Evolutionary conservation across 1,139 yeast genomes (phyloP).

Genomic region (Kodamaea plutei): DNA sequence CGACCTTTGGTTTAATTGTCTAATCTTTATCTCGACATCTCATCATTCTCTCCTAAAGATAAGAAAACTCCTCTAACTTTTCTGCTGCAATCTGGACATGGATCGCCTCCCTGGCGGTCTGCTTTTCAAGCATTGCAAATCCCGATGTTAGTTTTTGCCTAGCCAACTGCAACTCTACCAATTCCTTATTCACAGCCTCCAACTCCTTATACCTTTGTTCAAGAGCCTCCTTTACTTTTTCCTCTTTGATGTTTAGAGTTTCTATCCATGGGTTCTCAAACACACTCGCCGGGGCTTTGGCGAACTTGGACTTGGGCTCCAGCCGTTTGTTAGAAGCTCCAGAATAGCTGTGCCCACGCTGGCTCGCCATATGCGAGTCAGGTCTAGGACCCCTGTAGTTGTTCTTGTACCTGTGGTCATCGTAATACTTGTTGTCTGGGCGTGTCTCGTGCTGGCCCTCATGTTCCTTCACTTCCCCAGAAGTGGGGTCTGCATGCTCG

Average conservation of each 20-base stretch:
- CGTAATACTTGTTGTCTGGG: too few relatives aligned
- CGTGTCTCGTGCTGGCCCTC: too few relatives aligned
- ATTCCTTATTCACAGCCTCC: constrained; percentile 21
- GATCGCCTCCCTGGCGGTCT: constrained; percentile 30
- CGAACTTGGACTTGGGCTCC: constrained; percentile 1
- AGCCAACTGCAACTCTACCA: constrained; percentile 25
- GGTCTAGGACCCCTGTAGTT: too few relatives aligned
- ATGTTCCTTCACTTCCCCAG: too few relatives aligned
- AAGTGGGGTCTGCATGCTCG: too few relatives aligned
- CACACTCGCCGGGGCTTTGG: background rate
- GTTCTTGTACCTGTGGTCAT: too few relatives aligned
- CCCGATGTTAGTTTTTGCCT: constrained; percentile 20
- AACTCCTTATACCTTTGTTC: constrained; percentile 19
- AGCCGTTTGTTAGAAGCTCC: background rate
- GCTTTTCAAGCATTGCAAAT: constrained; percentile 25
- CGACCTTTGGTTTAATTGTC: too few relatives aligned
- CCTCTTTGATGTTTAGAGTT: constrained; percentile 16
- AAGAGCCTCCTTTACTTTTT: constrained; percentile 14
- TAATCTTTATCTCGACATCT: too few relatives aligned
- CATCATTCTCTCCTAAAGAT: too few relatives aligned
- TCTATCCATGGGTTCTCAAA: constrained; percentile 21
- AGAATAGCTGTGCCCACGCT: background rate
- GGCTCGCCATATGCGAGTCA: too few relatives aligned
- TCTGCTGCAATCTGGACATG: constrained; percentile 37
- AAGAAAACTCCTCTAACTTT: constrained; percentile 37